Evolutionary conservation across 129 eudicot species (phyloP).

Genomic region (Artemisia argyi): DNA sequence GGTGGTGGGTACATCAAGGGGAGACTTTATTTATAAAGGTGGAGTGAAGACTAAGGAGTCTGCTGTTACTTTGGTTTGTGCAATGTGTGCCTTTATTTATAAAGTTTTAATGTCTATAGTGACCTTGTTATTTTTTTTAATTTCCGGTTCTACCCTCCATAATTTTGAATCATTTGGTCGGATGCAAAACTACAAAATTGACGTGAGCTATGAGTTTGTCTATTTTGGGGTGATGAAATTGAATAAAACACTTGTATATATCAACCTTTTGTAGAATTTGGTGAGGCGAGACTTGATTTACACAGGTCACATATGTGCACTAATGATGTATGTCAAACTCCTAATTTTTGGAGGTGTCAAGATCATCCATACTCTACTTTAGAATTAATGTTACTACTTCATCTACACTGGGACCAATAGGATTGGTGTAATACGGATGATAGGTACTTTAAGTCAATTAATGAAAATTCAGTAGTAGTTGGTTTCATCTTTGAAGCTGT

Average conservation of each 20-base stretch:
- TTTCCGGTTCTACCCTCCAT: constrained; percentile 40
- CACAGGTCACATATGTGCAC: constrained; percentile 17
- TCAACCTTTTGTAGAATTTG: constrained; percentile 43
- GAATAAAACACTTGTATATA: not conserved
- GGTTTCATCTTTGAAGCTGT: constrained; percentile 29
- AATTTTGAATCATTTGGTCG: constrained; percentile 13
- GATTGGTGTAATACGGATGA: constrained; percentile 21
- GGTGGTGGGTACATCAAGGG: constrained; percentile 32
- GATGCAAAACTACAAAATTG: constrained; percentile 9
- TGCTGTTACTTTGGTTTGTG: constrained; percentile 32
- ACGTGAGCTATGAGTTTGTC: constrained; percentile 29
- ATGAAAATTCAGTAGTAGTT: constrained; percentile 17
- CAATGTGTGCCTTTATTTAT: constrained; percentile 39
- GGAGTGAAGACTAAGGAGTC: constrained; percentile 42
- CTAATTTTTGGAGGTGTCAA: constrained; percentile 26
- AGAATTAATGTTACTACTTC: constrained; percentile 11
- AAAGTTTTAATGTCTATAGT: constrained; percentile 22
- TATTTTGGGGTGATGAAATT: constrained; percentile 24
- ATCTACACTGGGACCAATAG: constrained; percentile 18
- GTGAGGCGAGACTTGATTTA: constrained; percentile 40
- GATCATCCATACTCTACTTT: constrained; percentile 20
- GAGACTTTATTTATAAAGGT: constrained; percentile 46
- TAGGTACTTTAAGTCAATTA: constrained; percentile 4
- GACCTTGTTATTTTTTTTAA: constrained; percentile 24
- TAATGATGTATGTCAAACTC: constrained; percentile 13